Evolutionary conservation across 805 yeast genomes (phyloP), one percentile per base, ranked within the genome.

Genomic region (Zygoascus flipseniorum): DNA sequence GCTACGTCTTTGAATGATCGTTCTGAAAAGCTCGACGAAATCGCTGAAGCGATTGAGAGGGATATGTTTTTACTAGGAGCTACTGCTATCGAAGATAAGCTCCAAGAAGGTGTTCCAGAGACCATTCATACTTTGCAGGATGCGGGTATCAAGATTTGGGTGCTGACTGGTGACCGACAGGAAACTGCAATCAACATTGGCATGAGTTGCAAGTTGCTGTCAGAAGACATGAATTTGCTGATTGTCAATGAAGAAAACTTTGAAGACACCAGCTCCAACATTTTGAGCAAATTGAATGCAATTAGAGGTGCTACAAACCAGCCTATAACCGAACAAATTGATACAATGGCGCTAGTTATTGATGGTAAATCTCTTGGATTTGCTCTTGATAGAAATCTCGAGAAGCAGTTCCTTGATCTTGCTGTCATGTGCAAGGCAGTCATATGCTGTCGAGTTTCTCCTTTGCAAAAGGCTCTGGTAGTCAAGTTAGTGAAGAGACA

Each of bases 141-240:
- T 53, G 99, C 99, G 0, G 98, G 98, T 14, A 90, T 95, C 59
- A 92, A 89, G 67, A 81, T 93, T 16, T 93, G 99, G 99, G 97
- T 93, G 23, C 74, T 93, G 50, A 93, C 99, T 1, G 99, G 99
- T 62, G 99, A 93, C 66, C 80, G 97, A 68, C 99, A 95, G 68
- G 99, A 93, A 68, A 93, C 99, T 13, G 99, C 99, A 0, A 86
- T 93, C 59, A 93, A 93, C 67, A 93, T 93, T 65, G 99, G 99
- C 56, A 89, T 93, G 97, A 88, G 97, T 62, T 95, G 99, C 74
- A 89, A 87, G 65, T 75, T 93, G 47, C 71, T 93, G 47, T 84
- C 93, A 65, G 99, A 93, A 68, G 99, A 93, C 64, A 93, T 93
- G 99, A 90, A 89, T 60, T 71, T 93, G 56, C 75, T 93, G 60